Percentiles rank a stretch among this genome's conserved stretches.
Evolutionary conservation across 2,329 filamentous ascomycete species (phyloP).

Genomic region (Mycogone perniciosa): DNA sequence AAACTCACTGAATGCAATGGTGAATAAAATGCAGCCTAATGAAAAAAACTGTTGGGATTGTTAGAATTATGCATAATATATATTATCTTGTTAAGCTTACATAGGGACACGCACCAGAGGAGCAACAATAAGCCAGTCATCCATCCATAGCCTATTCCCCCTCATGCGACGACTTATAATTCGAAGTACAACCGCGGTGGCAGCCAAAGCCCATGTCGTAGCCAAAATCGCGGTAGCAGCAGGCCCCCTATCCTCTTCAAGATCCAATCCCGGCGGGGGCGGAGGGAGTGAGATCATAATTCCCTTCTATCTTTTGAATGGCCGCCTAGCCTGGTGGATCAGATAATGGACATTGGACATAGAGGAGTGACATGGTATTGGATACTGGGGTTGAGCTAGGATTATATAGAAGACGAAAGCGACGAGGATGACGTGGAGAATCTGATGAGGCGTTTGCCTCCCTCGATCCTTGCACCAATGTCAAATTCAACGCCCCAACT

Average conservation of each 20-base stretch:
- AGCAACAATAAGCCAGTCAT: conserved; percentile 21
- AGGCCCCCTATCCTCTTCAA: conserved; percentile 15
- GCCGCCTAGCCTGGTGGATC: no score
- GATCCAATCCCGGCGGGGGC: conserved; percentile 17
- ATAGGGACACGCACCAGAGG: conserved; percentile 15
- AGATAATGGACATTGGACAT: not conserved
- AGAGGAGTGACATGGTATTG: not conserved
- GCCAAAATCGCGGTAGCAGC: conserved; percentile 14
- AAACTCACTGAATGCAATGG: conserved; percentile 16
- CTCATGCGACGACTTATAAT: conserved; percentile 17
- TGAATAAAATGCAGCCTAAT: conserved; percentile 12
- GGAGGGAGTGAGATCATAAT: conserved; percentile 4
- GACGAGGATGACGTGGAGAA: no score
- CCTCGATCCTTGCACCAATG: no score
- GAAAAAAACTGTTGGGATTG: conserved; percentile 7
- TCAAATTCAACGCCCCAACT: no score
- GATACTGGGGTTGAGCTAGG: no score
- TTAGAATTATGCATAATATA: not conserved
- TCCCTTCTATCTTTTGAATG: not conserved
- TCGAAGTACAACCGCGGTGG: conserved; percentile 15
- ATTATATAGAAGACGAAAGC: no score
- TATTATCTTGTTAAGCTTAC: not conserved
- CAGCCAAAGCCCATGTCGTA: conserved; percentile 14
- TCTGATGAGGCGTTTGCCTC: no score
- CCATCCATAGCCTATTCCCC: conserved; percentile 16